Percentiles rank a stretch among this genome's conserved stretches.
These are phyloP conservation scores for Solanum ahanhuiri DNA, from an alignment of 257 asterid genomes.

Conservation along the genomic window DNA sequence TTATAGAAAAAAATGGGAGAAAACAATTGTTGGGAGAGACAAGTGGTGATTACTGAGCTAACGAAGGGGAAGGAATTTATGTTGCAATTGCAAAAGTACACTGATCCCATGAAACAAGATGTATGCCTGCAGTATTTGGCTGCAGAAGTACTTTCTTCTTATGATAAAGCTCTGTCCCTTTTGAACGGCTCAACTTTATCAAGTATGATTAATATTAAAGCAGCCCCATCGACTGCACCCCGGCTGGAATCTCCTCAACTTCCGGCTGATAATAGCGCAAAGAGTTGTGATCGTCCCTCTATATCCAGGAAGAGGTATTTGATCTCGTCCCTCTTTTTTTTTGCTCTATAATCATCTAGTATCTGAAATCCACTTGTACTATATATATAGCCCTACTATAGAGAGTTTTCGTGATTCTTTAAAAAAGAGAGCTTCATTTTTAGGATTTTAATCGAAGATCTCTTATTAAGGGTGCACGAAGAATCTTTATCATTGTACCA, in stretches of 20 bases:
- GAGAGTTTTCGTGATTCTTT: neutral
- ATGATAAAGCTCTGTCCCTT: too few species aligned
- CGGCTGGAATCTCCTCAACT: neutral
- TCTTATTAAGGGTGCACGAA: neutral
- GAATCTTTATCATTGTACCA: neutral
- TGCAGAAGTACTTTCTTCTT: too few species aligned
- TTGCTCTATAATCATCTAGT: neutral
- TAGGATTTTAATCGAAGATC: neutral
- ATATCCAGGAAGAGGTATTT: neutral
- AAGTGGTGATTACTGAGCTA: conserved; percentile 13
- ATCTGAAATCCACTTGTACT: neutral
- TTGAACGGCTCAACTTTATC: too few species aligned
- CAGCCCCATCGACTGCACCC: too few species aligned
- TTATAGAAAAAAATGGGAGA: conserved; percentile 6
- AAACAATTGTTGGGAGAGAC: conserved; percentile 1
- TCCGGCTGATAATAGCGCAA: neutral
- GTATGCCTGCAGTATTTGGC: too few species aligned
- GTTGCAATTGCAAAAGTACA: conserved; percentile 16
- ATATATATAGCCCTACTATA: too few species aligned
- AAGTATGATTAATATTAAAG: too few species aligned
- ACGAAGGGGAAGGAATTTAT: conserved; percentile 19
- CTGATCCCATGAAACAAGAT: too few species aligned
- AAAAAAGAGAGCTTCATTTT: neutral
- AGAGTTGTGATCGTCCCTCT: neutral
- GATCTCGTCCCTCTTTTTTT: neutral